These are phyloP conservation scores for Staphylotrichum longicolle DNA, from an alignment of 495 filamentous ascomycete species.

Conservation along the genomic window DNA sequence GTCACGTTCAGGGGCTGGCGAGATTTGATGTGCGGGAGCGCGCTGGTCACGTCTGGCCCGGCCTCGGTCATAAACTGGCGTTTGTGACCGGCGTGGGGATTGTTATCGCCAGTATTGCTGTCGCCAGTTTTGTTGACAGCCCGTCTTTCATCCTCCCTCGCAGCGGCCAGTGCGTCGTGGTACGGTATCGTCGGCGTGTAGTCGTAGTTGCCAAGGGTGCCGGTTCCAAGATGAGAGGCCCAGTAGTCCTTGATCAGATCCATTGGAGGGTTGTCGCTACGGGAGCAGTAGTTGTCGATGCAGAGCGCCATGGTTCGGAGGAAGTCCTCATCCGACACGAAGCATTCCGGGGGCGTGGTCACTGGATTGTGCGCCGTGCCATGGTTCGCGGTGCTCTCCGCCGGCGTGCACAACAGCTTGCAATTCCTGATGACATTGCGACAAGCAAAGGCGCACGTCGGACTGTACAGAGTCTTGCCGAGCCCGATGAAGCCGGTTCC, in stretches of 20 bases:
- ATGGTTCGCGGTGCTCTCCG: conserved; percentile 17
- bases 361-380: conserved; percentile 25
- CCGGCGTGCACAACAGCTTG: conserved; percentile 20
- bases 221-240: conserved; percentile 26
- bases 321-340: conserved; percentile 21
- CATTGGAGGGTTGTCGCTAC: conserved; percentile 20
- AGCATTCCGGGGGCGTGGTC: conserved; percentile 24
- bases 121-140: neutral
- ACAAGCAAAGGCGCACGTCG: conserved; percentile 26
- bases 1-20: conserved; percentile 18
- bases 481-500: conserved; percentile 22
- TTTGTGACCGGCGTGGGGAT: no score
- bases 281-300: conserved; percentile 26
- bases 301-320: conserved; percentile 24
- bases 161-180: conserved; percentile 18
- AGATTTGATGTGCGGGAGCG: conserved; percentile 23
- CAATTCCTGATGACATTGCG: conserved; percentile 22
- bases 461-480: conserved; percentile 26
- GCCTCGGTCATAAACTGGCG: conserved; percentile 13
- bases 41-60: conserved; percentile 20
- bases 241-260: conserved; percentile 25
- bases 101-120: no score
- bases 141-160: conserved; percentile 10
- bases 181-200: conserved; percentile 18
- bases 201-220: conserved; percentile 22